phyloP scores from a whole-genome alignment of 352 stramenopile species.

The Phytopythium vexans region DNA sequence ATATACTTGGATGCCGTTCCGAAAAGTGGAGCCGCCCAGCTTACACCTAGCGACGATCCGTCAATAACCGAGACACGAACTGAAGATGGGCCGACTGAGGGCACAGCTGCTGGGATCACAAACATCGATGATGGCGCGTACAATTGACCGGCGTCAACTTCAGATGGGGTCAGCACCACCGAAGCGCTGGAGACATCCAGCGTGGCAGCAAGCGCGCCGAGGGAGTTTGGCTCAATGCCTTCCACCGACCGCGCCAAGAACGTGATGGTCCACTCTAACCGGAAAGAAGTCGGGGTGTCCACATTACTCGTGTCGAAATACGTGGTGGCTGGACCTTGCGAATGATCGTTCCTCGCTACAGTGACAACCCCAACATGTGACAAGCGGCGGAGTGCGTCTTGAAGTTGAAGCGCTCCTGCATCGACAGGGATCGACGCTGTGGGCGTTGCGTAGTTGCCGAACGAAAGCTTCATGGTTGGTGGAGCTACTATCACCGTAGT shows the following conservation, averaged over 20 bases:
- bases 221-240: slow-evolving; percentile 40
- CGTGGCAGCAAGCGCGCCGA: slow-evolving; percentile 34
- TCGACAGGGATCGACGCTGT: slow-evolving; percentile 46
- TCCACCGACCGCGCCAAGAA: slow-evolving; percentile 55
- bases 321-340: slow-evolving; percentile 24
- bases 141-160: slow-evolving; percentile 18
- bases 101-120: slow-evolving; percentile 35
- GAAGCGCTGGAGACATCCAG: slow-evolving; percentile 17
- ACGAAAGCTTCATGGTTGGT: slow-evolving; percentile 55
- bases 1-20: slow-evolving; percentile 62
- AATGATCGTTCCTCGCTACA: slow-evolving; percentile 63
- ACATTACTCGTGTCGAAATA: slow-evolving; percentile 50
- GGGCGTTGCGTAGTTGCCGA: slow-evolving; percentile 41
- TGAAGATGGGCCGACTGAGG: slow-evolving; percentile 43
- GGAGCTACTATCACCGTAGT: slow-evolving; percentile 20
- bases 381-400: slow-evolving; percentile 52
- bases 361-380: slow-evolving; percentile 47
- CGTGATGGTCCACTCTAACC: slow-evolving; percentile 76
- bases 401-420: slow-evolving; percentile 44
- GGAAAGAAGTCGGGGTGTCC: slow-evolving; percentile 32
- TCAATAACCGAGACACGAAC: slow-evolving; percentile 65
- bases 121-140: slow-evolving; percentile 19
- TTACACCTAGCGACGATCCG: slow-evolving; percentile 55
- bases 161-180: slow-evolving; percentile 24
- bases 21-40: slow-evolving; percentile 41